A percentile compares a stretch with the other conserved stretches of the same genome.
Conservation (phyloP, 345 rosid genomes). For the Lepidium africanum region DNA sequence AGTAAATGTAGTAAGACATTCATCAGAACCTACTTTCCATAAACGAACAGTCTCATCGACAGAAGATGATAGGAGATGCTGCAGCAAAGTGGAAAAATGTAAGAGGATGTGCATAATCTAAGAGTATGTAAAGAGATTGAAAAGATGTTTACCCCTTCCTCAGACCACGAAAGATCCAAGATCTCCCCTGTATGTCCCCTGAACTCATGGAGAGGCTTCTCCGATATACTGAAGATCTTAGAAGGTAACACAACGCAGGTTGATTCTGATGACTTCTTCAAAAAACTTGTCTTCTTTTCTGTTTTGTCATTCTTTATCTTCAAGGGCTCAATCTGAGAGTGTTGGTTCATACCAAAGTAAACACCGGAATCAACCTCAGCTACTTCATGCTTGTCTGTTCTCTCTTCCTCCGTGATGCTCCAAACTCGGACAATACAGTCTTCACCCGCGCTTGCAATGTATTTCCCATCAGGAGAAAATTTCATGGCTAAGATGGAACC, state of each 20-base stretch:
- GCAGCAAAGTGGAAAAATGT: conserved; percentile 1
- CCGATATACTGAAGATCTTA: conserved; percentile 46
- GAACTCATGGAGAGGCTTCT: conserved; percentile 66
- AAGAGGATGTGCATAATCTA: background rate
- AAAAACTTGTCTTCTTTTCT: conserved; percentile 31
- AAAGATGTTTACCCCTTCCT: conserved; percentile 45
- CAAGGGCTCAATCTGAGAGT: conserved; percentile 39
- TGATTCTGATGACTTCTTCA: conserved; percentile 39
- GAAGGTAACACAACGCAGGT: conserved; percentile 61
- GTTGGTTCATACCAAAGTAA: conserved; percentile 42
- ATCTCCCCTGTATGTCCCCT: conserved; percentile 58
- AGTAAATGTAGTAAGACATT: conserved; percentile 44
- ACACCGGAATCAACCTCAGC: conserved; percentile 44
- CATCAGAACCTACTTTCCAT: conserved; percentile 50
- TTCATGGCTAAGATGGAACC: conserved; percentile 70
- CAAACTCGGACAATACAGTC: conserved; percentile 65
- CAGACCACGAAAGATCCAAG: conserved; percentile 79
- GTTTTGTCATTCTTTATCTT: conserved; percentile 27
- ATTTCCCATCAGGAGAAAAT: conserved; percentile 60
- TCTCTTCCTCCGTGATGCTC: conserved; percentile 51
- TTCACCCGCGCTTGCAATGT: conserved; percentile 71
- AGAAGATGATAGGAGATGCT: conserved; percentile 64
- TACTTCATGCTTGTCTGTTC: conserved; percentile 28
- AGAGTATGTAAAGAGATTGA: background rate
- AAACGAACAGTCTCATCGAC: conserved; percentile 59